Conservation (phyloP, 23 red algal genomes). For the Gracilariopsis chorda region DNA sequence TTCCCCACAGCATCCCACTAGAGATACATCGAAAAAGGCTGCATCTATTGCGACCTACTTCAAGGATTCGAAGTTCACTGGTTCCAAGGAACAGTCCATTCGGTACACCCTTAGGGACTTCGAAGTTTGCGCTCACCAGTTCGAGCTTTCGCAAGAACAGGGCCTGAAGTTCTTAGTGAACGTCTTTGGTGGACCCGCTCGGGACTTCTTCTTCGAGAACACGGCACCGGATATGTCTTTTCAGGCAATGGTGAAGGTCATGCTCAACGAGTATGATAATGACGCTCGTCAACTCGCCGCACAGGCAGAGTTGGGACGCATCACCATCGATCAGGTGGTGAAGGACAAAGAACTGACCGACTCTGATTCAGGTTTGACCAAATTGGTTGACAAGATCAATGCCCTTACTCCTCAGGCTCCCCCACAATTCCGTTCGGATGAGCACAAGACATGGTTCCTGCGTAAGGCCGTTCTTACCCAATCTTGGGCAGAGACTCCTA, state of each 20-base stretch:
- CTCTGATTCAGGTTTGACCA: neutral
- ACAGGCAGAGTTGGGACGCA: neutral
- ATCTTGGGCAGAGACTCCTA: neutral
- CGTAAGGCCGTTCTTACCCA: neutral
- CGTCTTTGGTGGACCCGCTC: neutral
- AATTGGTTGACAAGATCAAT: neutral
- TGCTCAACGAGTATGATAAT: neutral
- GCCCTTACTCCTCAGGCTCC: neutral
- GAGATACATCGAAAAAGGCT: too few relatives aligned
- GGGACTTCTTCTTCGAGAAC: constrained; percentile 43
- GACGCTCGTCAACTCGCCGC: neutral
- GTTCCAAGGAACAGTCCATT: neutral
- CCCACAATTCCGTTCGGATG: neutral
- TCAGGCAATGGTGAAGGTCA: neutral
- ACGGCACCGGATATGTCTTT: neutral
- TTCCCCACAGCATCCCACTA: too few relatives aligned
- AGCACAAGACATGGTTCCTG: neutral
- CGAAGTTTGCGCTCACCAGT: neutral
- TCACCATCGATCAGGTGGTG: neutral
- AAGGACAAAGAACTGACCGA: neutral
- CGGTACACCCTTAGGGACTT: neutral
- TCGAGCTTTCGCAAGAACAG: neutral
- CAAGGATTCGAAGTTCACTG: neutral
- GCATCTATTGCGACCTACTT: neutral
- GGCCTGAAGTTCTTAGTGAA: constrained; percentile 2